Evolutionary conservation across 1,284 basidiomycete genomes (phyloP), one percentile per base, ranked within the genome.

Genomic region (Schizophyllum commune): DNA sequence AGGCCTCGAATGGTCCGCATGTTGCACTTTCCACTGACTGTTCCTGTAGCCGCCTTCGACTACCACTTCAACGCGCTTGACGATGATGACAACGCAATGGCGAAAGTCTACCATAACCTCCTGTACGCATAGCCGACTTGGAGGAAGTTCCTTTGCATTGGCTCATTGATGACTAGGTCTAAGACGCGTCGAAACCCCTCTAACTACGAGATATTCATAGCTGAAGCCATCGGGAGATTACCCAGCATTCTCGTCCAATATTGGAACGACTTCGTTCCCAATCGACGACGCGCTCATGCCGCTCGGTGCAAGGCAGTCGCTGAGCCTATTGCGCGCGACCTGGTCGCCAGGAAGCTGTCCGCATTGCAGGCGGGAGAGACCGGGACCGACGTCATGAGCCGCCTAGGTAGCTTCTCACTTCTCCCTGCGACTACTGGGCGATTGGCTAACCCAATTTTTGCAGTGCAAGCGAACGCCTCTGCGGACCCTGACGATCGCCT

Each of bases 1-100:
- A 17, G 17, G 17, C 17, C 39, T 3, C 39, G 17, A 4, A 3
- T 47, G 13, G 39, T 47, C 39, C 39, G 3, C 8, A 47, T 47
- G 39, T 47, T 47, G 13, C 9, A 17, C 39, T 47, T 8, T 47
- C 17, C 34, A 21, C 19, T 4, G n/a, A 2, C 7, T 20, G 17
- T 9, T 15, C 39, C 33, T 9, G 21, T 58, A 80, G 78, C 75
- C 63, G 78, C 78, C 5, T 80, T 80, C 67, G 78, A 80, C 65
- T 79, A 79, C 63, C 74, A 78, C n/a, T 80, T 81, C 64, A 76
- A 75, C 56, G 76, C 78, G 0, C 64, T 80, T n/a, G 67, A 72
- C 34, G 72, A 77, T 60, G 32, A 57, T 27, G 72, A 77, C 60
- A 78, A 77, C 62, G 72, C 74, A 61, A 73, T 81, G 55, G 76